Base-by-base conservation (phyloP, 352 stramenopile genomes). In the Phytophthora rubi region DNA sequence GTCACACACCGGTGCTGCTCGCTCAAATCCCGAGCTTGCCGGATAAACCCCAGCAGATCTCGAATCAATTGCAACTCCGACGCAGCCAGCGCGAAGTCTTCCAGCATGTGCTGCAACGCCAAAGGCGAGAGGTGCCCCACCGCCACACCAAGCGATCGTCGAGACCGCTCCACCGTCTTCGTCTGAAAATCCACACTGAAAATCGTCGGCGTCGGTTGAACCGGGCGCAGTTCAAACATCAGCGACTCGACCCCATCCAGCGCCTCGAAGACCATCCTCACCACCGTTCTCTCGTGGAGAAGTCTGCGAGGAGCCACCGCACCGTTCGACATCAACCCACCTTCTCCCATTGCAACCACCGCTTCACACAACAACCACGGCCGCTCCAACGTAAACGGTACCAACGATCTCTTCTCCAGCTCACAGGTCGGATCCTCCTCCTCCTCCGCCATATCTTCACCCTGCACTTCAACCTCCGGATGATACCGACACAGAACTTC, bases 231-330 rank as follows among this genome's bases (percentile, higher is more conserved):
- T 18, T 90, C 79, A 70, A 93, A 90, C 8, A 90, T 58, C 5
- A 82, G 56, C 5, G 83, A 86, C 15, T 80, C 71, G 0, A 89
- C 68, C 0, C 85, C 85, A 60, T 77, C 61, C 15, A 93, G 60
- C 15, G 80, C 83, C 60, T 90, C 77, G n/a, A 93, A 89, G 0
- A 85, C 62, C 35, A 86, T 77, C 32, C 71, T 64, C 4, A 91
- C 80, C 10, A 83, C 61, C 13, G 77, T 77, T 58, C 72, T 48
- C 52, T 93, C 85, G 33, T 87, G 80, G 2, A 93, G 70, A 6
- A 91, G 47, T 49, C 62, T 58, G 26, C 65, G 30, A 28, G 76
- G 59, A 28, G 58, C 30, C 35, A 58, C 18, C 18, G 18, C 44
- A 16, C 54, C 33, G 28, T 39, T 62, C n/a, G 10, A 18, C 21